A percentile compares a stretch with the other conserved stretches of the same genome.
These are phyloP conservation scores for Thermochaetoides dissita DNA, from an alignment of 2,329 filamentous ascomycete genomes.

Conservation along the genomic window DNA sequence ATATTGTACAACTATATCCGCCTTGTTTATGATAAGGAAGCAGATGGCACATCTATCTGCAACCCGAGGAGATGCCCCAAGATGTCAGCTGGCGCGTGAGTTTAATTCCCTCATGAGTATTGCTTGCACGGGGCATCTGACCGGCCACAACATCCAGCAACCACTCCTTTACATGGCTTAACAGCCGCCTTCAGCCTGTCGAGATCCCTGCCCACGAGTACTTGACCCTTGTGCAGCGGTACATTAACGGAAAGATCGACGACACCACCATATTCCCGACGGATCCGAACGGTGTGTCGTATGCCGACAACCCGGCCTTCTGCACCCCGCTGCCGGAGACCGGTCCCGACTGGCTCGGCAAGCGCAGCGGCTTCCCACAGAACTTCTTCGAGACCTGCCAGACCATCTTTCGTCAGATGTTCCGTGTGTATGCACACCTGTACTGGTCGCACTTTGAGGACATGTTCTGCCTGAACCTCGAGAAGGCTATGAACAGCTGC, in stretches of 20 bases:
- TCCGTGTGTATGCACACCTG: slow-evolving; percentile 92
- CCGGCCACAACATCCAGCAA: slow-evolving; percentile 35
- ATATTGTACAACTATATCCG: slow-evolving; percentile 80
- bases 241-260: slow-evolving; percentile 92
- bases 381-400: slow-evolving; percentile 85
- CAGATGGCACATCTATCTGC: slow-evolving; percentile 65
- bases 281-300: slow-evolving; percentile 57
- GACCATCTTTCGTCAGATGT: slow-evolving; percentile 94
- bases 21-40: slow-evolving; percentile 75
- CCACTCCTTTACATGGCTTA: slow-evolving; percentile 93
- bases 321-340: slow-evolving; percentile 45
- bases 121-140: slow-evolving; percentile 1
- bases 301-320: slow-evolving; percentile 44
- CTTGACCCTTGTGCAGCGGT: slow-evolving; percentile 89
- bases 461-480: slow-evolving; percentile 69
- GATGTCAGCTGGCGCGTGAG: slow-evolving; percentile 89
- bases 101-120: slow-evolving; percentile 16
- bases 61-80: slow-evolving; percentile 72
- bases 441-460: slow-evolving; percentile 92
- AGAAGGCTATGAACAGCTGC: slow-evolving; percentile 74
- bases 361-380: slow-evolving; percentile 80
- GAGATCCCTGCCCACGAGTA: slow-evolving; percentile 89
- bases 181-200: slow-evolving; percentile 72
- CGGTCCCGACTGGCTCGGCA: slow-evolving; percentile 69
- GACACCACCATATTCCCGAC: slow-evolving; percentile 84